These are phyloP conservation scores for Urochloa ruziziensis DNA, from an alignment of 176 grass and related monocot genomes.

Conservation along the genomic window DNA sequence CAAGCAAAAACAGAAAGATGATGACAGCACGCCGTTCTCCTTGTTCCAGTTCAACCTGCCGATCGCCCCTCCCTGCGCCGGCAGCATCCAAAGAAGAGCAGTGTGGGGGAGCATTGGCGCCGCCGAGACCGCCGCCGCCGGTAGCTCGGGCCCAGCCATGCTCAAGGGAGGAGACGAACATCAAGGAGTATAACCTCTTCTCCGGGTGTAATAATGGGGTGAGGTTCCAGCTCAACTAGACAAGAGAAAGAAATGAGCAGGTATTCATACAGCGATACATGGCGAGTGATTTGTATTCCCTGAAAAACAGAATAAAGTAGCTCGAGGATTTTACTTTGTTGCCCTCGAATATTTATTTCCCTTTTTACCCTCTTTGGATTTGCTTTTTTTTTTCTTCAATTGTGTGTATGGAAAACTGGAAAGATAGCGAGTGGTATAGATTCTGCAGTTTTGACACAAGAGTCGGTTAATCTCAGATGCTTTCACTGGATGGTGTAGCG, in stretches of 20 bases:
- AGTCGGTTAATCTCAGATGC: neutral
- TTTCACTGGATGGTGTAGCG: neutral
- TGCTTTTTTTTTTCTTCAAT: constrained; percentile 10
- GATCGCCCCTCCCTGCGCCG: constrained; percentile 24
- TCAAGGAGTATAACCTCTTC: constrained; percentile 92
- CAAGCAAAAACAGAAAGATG: constrained; percentile 14
- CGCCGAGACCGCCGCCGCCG: neutral
- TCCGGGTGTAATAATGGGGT: constrained; percentile 48
- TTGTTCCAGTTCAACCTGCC: constrained; percentile 85
- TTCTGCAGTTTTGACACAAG: constrained; percentile 32
- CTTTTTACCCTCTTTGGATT: constrained; percentile 16
- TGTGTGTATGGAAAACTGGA: constrained; percentile 55
- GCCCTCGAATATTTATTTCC: constrained; percentile 52
- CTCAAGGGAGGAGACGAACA: constrained; percentile 59
- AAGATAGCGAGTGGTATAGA: constrained; percentile 64
- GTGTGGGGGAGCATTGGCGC: constrained; percentile 6
- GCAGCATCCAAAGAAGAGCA: constrained; percentile 42
- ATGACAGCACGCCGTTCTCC: constrained; percentile 46
- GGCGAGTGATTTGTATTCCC: constrained; percentile 45
- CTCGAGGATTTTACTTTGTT: constrained; percentile 40
- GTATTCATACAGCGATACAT: constrained; percentile 35
- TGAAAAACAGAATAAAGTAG: constrained; percentile 39
- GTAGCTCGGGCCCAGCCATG: constrained; percentile 32
- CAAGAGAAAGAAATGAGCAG: neutral
- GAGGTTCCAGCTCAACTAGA: constrained; percentile 60